Base-by-base conservation (phyloP, 2,329 filamentous ascomycete genomes). In the Neofusicoccum sp. region DNA sequence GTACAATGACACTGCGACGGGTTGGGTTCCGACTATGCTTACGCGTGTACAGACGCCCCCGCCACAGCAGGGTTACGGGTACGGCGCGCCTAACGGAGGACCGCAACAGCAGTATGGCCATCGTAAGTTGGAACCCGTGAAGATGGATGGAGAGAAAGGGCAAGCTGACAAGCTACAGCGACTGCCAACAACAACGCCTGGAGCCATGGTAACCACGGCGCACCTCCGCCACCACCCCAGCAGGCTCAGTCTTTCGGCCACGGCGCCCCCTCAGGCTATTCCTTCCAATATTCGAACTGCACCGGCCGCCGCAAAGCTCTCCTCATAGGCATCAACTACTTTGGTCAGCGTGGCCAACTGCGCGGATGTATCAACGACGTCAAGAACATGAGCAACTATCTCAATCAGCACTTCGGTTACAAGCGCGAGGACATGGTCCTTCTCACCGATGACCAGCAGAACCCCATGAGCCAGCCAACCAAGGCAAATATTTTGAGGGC, bases 281-380 rank as follows among this genome's bases (percentile, higher is more conserved):
- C 82, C 45, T 98, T 93, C 76, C 90, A 93, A 75, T 97, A 97
- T 76, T 96, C 92, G 48, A 89, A 89, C 66, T 98, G 93, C 74
- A 96, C 89, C 4, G 93, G 93, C 47, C 86, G 87, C 68, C 83
- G 93, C 72, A 97, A 97, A 79, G 93, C 93, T 4, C 79, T 97
- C 31, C 77, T 98, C 63, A 93, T 97, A 67, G 93, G 93, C 60
- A 96, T 97, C 80, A 97, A 97, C 78, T 97, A 98, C 78, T 97
- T 97, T 72, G 88, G 89, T 56, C 93, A 97, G 77, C 86, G 90
- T 61, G 93, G 93, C 30, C 90, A 97, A 80, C 82, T 97, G 49
- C 84, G 92, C 61, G 93, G 93, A 47, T 98, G 93, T 72, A 97
- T 97, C 80, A 97, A 98, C 72, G 93, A 98, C 73, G 93, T 97